phyloP scores from a whole-genome alignment of 495 filamentous ascomycete genomes.

The Penicilliopsis zonata region DNA sequence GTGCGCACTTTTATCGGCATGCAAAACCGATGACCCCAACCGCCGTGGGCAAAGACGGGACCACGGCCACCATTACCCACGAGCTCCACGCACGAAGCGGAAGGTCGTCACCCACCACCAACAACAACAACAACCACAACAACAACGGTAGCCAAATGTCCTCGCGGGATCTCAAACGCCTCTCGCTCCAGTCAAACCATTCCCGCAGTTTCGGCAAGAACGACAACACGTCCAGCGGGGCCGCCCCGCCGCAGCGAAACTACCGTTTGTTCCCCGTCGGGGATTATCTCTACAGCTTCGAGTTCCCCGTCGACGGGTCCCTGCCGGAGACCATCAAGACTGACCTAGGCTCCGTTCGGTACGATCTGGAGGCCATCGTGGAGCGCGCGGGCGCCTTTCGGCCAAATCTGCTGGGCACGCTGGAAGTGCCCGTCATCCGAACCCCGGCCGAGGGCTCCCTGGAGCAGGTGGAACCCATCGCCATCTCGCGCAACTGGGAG shows the following conservation, averaged over 20 bases:
- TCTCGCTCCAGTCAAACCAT: constrained; percentile 65
- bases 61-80: constrained; percentile 25
- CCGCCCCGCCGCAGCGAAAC: constrained; percentile 67
- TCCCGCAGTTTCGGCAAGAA: constrained; percentile 82
- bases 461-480: constrained; percentile 91
- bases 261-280: constrained; percentile 85
- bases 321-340: constrained; percentile 86
- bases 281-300: constrained; percentile 89
- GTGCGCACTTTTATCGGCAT: constrained; percentile 31
- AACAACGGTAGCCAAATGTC: constrained; percentile 28
- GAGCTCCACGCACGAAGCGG: constrained; percentile 29
- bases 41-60: constrained; percentile 35
- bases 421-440: constrained; percentile 79
- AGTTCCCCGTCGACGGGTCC: constrained; percentile 85
- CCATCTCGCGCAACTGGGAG: constrained; percentile 94
- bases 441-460: constrained; percentile 85
- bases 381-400: constrained; percentile 90
- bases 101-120: constrained; percentile 20
- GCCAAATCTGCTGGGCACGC: constrained; percentile 70
- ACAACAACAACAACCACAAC: too few species aligned
- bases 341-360: constrained; percentile 78
- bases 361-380: constrained; percentile 78
- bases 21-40: constrained; percentile 28
- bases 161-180: constrained; percentile 42
- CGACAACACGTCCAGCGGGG: constrained; percentile 46